Evolutionary conservation across 805 yeast genomes (phyloP).

Genomic region (Pichia gijzeniarum): DNA sequence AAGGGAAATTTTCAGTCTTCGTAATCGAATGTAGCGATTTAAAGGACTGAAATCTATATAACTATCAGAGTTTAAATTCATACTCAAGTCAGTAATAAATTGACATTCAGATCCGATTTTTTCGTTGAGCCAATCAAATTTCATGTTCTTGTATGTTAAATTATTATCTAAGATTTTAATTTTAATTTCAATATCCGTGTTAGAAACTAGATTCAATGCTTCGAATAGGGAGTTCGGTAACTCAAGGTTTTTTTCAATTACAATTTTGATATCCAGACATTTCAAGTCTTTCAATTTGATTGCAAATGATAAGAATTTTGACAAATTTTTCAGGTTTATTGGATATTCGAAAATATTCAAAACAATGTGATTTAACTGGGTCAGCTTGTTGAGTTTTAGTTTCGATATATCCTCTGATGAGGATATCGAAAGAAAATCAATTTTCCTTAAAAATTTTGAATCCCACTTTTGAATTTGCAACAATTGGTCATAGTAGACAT

Average conservation of each 20-base stretch:
- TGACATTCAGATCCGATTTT: background rate
- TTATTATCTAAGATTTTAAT: slow-evolving; percentile 8
- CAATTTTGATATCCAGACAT: background rate
- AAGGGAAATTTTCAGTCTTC: slow-evolving; percentile 3
- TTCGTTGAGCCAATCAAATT: slow-evolving; percentile 7
- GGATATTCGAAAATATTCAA: slow-evolving; percentile 7
- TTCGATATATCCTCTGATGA: background rate
- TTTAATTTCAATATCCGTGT: background rate
- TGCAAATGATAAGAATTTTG: slow-evolving; percentile 1
- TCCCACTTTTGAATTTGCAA: slow-evolving; percentile 2
- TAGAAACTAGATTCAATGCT: background rate
- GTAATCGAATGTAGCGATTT: background rate
- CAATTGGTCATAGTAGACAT: slow-evolving; percentile 6
- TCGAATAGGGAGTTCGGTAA: slow-evolving; percentile 3
- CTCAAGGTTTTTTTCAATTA: slow-evolving; percentile 6
- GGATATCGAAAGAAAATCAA: slow-evolving; percentile 5
- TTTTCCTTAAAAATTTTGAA: background rate
- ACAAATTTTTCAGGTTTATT: slow-evolving; percentile 1
- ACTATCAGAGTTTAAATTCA: slow-evolving; percentile 2
- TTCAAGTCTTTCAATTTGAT: slow-evolving; percentile 2
- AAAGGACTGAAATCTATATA: slow-evolving; percentile 3
- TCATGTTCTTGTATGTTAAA: slow-evolving; percentile 8
- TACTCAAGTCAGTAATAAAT: slow-evolving; percentile 4
- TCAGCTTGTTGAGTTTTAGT: background rate
- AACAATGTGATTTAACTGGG: background rate